These are phyloP conservation scores for Priceomyces melissophilus DNA, from an alignment of 805 yeast species.

Conservation along the genomic window DNA sequence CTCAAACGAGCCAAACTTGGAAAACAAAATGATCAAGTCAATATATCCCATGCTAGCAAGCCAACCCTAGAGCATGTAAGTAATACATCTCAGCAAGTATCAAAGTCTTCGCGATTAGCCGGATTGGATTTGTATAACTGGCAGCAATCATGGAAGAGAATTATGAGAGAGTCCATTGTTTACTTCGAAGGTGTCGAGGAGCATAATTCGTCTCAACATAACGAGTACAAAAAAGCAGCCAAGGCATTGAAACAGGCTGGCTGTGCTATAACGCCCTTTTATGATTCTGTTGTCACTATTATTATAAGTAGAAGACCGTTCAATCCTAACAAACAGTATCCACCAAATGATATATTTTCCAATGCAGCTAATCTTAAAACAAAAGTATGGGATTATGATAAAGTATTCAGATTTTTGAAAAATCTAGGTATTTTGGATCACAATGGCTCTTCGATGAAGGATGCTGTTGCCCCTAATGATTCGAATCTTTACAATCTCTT, in stretches of 20 bases:
- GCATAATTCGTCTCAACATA: slow-evolving; percentile 31
- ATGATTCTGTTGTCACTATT: slow-evolving; percentile 63
- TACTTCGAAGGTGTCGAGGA: slow-evolving; percentile 57
- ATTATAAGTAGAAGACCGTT: slow-evolving; percentile 66
- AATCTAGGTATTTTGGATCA: slow-evolving; percentile 48
- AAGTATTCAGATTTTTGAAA: slow-evolving; percentile 73
- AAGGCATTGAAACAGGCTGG: slow-evolving; percentile 48
- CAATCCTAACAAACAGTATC: slow-evolving; percentile 38
- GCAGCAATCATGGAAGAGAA: slow-evolving; percentile 63
- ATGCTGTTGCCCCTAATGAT: slow-evolving; percentile 3
- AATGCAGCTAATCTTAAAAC: slow-evolving; percentile 58
- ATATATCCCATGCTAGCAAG: slow-evolving; percentile 2
- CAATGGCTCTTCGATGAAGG: slow-evolving; percentile 14
- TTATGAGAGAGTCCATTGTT: slow-evolving; percentile 56
- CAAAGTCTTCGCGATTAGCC: slow-evolving; percentile 27
- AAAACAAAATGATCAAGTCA: neutral
- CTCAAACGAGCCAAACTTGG: slow-evolving; percentile 28
- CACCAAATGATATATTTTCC: slow-evolving; percentile 59
- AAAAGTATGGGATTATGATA: slow-evolving; percentile 87
- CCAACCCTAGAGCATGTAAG: slow-evolving; percentile 5
- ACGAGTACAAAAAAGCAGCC: slow-evolving; percentile 40
- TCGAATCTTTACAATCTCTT: slow-evolving; percentile 47
- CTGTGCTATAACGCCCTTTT: slow-evolving; percentile 42
- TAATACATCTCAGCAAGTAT: slow-evolving; percentile 2
- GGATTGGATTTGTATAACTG: slow-evolving; percentile 52